A percentile compares a stretch with the other conserved stretches of the same genome.
These are phyloP conservation scores for Daldinia eschscholtzii DNA, from an alignment of 2,329 filamentous ascomycete genomes.

Conservation along the genomic window DNA sequence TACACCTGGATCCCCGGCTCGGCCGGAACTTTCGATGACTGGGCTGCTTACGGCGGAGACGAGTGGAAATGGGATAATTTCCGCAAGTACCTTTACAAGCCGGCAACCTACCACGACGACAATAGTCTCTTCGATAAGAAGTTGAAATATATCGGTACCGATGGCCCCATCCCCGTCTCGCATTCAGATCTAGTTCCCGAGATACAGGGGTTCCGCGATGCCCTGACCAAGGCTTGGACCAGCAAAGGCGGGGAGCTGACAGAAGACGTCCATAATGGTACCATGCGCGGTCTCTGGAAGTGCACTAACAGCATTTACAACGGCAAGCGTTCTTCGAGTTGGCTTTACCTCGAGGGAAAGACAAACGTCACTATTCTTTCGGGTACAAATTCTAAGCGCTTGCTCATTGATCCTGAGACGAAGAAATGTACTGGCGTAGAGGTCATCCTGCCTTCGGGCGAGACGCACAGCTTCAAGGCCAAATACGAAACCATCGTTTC, in stretches of 20 bases:
- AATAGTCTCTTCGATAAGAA: constrained; percentile 58
- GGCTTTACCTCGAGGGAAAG: constrained; percentile 64
- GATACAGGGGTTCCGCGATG: constrained; percentile 63
- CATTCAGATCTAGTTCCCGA: constrained; percentile 68
- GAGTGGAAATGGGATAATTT: constrained; percentile 70
- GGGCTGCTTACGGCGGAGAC: constrained; percentile 79
- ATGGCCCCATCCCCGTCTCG: constrained; percentile 66
- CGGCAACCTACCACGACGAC: constrained; percentile 70
- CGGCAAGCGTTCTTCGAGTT: constrained; percentile 66
- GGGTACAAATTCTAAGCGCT: constrained; percentile 62
- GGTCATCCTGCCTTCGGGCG: constrained; percentile 57
- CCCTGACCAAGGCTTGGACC: constrained; percentile 65
- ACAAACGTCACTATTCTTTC: constrained; percentile 67
- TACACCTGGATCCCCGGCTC: constrained; percentile 73
- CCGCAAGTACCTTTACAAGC: constrained; percentile 66
- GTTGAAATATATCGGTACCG: constrained; percentile 63
- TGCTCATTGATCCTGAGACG: constrained; percentile 62
- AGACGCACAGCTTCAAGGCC: constrained; percentile 61
- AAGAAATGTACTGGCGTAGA: constrained; percentile 61
- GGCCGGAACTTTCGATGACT: constrained; percentile 72
- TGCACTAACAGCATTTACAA: constrained; percentile 69
- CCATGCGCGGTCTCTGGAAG: constrained; percentile 66
- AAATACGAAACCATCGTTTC: constrained; percentile 63
- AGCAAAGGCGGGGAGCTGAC: constrained; percentile 64
- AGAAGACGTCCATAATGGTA: constrained; percentile 68